Evolutionary conservation across 495 filamentous ascomycete genomes (phyloP).

Genomic region (Neurospora tetrasperma): DNA sequence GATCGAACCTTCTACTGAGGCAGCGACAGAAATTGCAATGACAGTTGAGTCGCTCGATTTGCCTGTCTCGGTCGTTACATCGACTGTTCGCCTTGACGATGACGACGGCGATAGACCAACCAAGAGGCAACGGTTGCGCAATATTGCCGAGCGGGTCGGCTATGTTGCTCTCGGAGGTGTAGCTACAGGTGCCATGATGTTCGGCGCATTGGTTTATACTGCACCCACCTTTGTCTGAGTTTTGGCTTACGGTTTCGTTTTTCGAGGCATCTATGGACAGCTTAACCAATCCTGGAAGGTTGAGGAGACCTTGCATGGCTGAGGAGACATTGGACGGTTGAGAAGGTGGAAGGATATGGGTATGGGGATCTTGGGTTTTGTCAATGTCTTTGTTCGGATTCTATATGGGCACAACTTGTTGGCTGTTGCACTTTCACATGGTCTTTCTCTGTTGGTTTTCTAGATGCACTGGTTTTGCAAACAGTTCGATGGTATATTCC

Average conservation of each 20-base stretch:
- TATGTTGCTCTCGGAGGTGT: conserved; percentile 33
- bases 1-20: neutral
- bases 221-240: conserved; percentile 27
- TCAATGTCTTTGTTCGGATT: neutral
- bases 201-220: conserved; percentile 30
- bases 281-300: neutral
- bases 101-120: conserved; percentile 8
- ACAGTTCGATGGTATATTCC: neutral
- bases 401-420: neutral
- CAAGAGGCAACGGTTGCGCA: conserved; percentile 25
- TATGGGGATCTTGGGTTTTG: neutral
- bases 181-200: conserved; percentile 27
- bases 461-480: neutral
- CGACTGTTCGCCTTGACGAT: neutral
- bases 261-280: neutral
- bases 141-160: conserved; percentile 26
- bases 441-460: neutral
- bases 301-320: too few relatives aligned
- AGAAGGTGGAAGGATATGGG: neutral
- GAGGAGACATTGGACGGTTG: neutral
- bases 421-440: neutral
- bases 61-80: neutral
- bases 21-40: neutral
- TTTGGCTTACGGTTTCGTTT: neutral
- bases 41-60: neutral